Base-by-base conservation (phyloP, 257 asterid genomes). In the Echium plantagineum region DNA sequence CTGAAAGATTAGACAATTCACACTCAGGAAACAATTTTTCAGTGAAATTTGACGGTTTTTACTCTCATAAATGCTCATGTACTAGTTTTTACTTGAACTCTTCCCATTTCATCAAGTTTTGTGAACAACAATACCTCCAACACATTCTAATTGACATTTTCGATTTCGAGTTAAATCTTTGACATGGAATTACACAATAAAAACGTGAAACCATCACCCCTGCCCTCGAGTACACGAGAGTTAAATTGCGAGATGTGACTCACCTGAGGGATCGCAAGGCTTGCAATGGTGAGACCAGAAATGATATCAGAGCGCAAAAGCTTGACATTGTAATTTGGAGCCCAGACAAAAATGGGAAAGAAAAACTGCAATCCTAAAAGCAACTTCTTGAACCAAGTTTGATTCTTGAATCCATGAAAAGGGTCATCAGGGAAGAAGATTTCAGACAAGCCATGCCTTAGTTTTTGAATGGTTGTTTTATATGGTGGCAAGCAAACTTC, bases 241-340 rank as follows among this genome's bases (percentile, higher is more conserved):
- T n/a, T n/a, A n/a, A n/a, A n/a, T n/a, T n/a, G n/a, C n/a, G n/a
- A n/a, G n/a, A n/a, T n/a, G n/a, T n/a, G n/a, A n/a, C n/a, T n/a
- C n/a, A n/a, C n/a, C 88, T 87, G 94, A 20, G 97, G 97, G 52
- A 90, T 90, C 5, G 95, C 87, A 7, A 90, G 86, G 65, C 97
- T 90, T 2, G 95, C 95, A 49, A 90, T 86, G 5, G 97, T 90
- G 52, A 90, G 83, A 6, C 95, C 94, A 4, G 97, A 80, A 63
- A 90, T 66, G 20, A 86, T 65, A 67, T 90, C 95, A 18, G 95
- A 86, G 48, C 78, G 78, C 56, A 90, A 68, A 48, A 81, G 73
- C 10, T 51, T 30, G 55, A 81, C 1, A 59, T 59, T 76, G 7
- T 90, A 90, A 68, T 72, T 68, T 0, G 95, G 94, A 0, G 80